Conservation (phyloP, 163 green algal genomes). For the Scenedesmus sp. region DNA sequence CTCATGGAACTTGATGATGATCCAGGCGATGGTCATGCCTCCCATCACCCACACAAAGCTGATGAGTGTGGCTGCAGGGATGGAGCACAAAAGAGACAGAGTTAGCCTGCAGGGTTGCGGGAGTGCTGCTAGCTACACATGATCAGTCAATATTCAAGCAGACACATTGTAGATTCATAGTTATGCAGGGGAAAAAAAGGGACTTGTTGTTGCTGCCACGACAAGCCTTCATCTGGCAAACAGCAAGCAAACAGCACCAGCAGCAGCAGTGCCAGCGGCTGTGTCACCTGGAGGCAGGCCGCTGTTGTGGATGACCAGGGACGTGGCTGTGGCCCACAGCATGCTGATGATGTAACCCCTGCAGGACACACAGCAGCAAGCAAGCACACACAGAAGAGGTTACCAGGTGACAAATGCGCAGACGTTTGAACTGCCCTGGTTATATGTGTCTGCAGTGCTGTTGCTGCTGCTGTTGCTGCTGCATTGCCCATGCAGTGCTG, state of each 20-base stretch:
- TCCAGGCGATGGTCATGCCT: conserved; percentile 20
- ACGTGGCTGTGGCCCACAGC: conserved; percentile 52
- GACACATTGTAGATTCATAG: no score
- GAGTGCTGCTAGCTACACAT: no score
- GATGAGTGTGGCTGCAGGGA: conserved; percentile 21
- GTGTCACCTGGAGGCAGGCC: conserved; percentile 32
- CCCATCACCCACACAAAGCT: conserved; percentile 52
- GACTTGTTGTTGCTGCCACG: no score
- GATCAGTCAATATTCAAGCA: no score
- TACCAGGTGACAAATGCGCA: not conserved
- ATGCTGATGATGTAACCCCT: conserved; percentile 51
- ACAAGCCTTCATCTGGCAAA: no score
- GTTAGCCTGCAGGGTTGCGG: not conserved
- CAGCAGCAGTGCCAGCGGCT: not conserved
- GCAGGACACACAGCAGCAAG: not conserved
- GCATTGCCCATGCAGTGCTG: not conserved
- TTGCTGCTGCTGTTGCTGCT: not conserved
- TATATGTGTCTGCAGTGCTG: not conserved
- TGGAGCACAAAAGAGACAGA: not conserved
- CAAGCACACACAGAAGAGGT: not conserved
- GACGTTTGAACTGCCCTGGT: not conserved
- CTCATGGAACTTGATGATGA: conserved; percentile 46
- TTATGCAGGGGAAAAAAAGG: no score
- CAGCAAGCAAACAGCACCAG: no score
- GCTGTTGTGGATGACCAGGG: conserved; percentile 51